Evolutionary conservation across 768 basidiomycete genomes (phyloP), one percentile per base, ranked within the genome.

Genomic region (Boletales sp.): DNA sequence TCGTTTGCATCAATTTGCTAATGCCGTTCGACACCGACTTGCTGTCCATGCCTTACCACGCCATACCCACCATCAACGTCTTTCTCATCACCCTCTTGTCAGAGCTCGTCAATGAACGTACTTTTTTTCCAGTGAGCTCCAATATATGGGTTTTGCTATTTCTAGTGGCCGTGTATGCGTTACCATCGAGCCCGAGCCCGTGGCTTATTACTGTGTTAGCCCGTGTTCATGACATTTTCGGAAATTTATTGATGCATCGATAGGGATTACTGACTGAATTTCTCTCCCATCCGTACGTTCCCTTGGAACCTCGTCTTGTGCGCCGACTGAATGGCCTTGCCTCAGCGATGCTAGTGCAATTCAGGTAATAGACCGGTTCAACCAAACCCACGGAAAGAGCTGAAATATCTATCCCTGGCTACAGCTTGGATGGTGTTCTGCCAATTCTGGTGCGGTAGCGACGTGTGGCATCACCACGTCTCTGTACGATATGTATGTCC

Each of bases 121-220:
- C 80, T 2, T 65, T 77, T 25, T 72, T 82, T 12, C 68, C 83
- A 0, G 77, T 80, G 72, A 61, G 71, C 40, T 73, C 80, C 51
- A 73, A 82, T 52, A 31, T 83, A 4, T 87, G 85, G 85, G 63
- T 72, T 0, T 65, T 86, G 13, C 81, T 83, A 2, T 82, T 83
- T 65, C 65, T 86, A 42, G 69, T 86, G 30, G 81, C 80, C 0
- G 48, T 83, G 14, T 79, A 79, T 50, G 66, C 69, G 8, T 64
- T 82, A 0, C 78, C 78, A 1, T 66, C 61, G 17, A 65, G 72
- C 4, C 72, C 76, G 2, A 79, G 78, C 44, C 78, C 70, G 25
- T 82, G 81, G 81, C 42, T 74, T 6, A 77, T 75, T 61, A n/a
- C n/a, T n/a, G n/a, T n/a, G n/a, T 83, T 74, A 50, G 81, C 79